These are phyloP conservation scores for Herpetospermum pedunculosum DNA, from an alignment of 306 rosid genomes.

Conservation along the genomic window DNA sequence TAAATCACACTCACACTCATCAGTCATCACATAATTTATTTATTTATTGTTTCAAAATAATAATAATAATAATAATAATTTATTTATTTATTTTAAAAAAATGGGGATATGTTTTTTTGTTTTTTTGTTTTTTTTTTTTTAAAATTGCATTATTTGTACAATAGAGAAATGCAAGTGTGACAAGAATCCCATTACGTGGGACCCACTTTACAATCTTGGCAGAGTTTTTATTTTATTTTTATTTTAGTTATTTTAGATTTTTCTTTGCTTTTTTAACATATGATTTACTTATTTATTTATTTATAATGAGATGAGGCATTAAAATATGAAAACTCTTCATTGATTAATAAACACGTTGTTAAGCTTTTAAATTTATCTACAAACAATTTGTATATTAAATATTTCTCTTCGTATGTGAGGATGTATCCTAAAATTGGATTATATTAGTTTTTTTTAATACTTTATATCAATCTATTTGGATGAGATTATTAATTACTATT, in stretches of 20 bases:
- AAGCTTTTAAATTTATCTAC: not conserved
- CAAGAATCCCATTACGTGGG: constrained; percentile 8
- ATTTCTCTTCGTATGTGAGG: not conserved
- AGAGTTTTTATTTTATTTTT: not conserved
- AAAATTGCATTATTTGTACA: not conserved
- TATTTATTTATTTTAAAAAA: not conserved
- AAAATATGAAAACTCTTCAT: not conserved
- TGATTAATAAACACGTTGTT: not conserved
- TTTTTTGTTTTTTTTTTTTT: not conserved
- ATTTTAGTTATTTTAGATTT: not conserved
- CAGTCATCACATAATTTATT: not conserved
- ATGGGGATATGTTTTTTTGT: not conserved
- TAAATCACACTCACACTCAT: not conserved
- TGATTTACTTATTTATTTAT: not conserved
- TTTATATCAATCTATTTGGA: too few species aligned
- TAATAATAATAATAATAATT: too few species aligned
- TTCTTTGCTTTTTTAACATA: not conserved
- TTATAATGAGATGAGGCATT: not conserved
- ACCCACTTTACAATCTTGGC: not conserved
- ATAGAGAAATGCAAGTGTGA: constrained; percentile 4
- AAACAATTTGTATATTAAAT: not conserved
- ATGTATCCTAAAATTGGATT: not conserved
- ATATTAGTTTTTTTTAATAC: not conserved
- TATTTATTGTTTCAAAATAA: too few species aligned
- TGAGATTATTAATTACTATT: too few species aligned